Evolutionary conservation across 1,284 basidiomycete genomes (phyloP).

Genomic region (Puccinia horiana): DNA sequence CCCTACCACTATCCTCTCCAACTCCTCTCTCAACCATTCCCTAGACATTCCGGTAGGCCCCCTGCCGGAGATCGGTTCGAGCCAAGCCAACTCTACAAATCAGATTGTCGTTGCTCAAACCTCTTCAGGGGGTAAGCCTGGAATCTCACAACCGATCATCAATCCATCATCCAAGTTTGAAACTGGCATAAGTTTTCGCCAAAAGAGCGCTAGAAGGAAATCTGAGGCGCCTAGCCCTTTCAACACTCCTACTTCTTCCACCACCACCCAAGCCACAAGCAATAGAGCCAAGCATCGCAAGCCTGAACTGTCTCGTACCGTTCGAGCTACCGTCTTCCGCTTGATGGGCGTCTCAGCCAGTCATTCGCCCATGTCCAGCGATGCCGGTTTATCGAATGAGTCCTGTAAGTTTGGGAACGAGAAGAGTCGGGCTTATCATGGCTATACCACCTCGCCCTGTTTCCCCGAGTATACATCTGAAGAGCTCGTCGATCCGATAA

Average conservation of each 20-base stretch:
- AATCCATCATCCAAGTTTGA: constrained; percentile 13
- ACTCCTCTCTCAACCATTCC: not conserved
- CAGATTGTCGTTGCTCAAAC: not conserved
- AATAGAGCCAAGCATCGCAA: constrained; percentile 37
- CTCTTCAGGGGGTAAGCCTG: not conserved
- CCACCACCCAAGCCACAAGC: constrained; percentile 6
- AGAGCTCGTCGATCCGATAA: constrained; percentile 25
- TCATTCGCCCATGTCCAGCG: not conserved
- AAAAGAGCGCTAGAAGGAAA: constrained; percentile 9
- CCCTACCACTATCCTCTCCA: not conserved
- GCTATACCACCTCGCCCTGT: constrained; percentile 41
- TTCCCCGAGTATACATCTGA: constrained; percentile 33
- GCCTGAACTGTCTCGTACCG: constrained; percentile 37
- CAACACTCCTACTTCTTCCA: constrained; percentile 3
- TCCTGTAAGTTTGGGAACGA: constrained; percentile 34
- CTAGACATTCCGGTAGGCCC: constrained; percentile 35
- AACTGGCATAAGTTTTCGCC: not conserved
- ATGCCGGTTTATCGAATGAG: not conserved
- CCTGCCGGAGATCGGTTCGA: constrained; percentile 3
- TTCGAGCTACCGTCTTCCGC: constrained; percentile 38
- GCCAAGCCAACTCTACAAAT: not conserved
- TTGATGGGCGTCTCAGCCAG: constrained; percentile 39
- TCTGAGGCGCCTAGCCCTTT: not conserved
- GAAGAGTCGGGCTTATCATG: constrained; percentile 43
- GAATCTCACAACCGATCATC: not conserved